Conservation (phyloP, 345 rosid species). For the Populus euphratica region DNA sequence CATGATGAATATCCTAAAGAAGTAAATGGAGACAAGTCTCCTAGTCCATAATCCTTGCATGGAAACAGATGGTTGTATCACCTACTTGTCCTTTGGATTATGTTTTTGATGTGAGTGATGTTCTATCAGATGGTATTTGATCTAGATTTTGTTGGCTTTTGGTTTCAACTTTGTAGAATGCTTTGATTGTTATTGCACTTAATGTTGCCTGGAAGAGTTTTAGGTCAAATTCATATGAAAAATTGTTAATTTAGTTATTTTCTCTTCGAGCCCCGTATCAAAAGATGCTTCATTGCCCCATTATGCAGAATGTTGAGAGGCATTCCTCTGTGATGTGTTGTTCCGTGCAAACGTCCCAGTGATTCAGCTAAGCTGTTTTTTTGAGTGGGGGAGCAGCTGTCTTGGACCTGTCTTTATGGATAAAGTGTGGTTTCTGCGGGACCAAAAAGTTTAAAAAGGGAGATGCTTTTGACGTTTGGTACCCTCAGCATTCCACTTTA, state of each 20-base stretch:
- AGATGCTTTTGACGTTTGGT: neutral
- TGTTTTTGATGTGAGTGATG: neutral
- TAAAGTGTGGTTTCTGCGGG: neutral
- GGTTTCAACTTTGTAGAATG: slow-evolving; percentile 1
- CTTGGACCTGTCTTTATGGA: neutral
- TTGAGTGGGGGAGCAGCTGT: neutral
- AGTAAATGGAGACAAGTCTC: slow-evolving; percentile 57
- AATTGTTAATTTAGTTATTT: neutral
- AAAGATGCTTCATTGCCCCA: neutral
- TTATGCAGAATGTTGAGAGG: neutral
- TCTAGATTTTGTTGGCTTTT: slow-evolving; percentile 7
- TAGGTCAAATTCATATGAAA: neutral
- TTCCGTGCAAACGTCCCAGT: neutral
- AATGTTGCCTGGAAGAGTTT: neutral
- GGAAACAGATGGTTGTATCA: neutral
- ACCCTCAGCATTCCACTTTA: neutral
- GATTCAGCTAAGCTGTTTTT: neutral
- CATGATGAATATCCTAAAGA: slow-evolving; percentile 33
- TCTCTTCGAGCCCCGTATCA: neutral
- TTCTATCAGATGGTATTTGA: slow-evolving; percentile 8
- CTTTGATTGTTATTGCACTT: slow-evolving; percentile 4
- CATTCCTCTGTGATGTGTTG: neutral
- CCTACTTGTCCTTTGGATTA: slow-evolving; percentile 5
- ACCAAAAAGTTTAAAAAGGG: neutral
- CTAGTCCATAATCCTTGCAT: slow-evolving; percentile 46